Evolutionary conservation across 2,329 filamentous ascomycete species (phyloP), one percentile per base, ranked within the genome.

Genomic region (Arthroderma sp.): DNA sequence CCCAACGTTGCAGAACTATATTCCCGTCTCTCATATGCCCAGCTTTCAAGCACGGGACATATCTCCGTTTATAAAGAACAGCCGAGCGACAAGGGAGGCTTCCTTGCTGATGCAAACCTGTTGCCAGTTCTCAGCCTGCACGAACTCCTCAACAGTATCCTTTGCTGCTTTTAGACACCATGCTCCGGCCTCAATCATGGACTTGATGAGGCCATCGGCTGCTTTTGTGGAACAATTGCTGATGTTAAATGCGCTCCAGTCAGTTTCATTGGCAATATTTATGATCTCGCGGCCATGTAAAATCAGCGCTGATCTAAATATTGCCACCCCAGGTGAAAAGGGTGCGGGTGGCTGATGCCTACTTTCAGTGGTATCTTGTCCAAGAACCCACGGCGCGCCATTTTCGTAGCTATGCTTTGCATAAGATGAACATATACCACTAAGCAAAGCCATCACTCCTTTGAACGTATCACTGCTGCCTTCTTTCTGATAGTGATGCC

Each of bases 221-320:
- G 15, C 28, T 10, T 30, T 38, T 29, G 29, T 9, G 28, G n/a
- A 33, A 22, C 15, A 1, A 22, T 22, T 22, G n/a, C 33, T 33
- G 5, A 28, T 27, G 39, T 39, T 45, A n/a, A 40, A 44, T 9
- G 29, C 37, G n/a, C 42, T 45, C 42, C 45, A 47, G 29, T 40
- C 45, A 38, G 43, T 43, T 36, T 41, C 45, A 38, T 44, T 40
- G 1, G 47, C 42, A 40, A 42, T 49, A 41, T 49, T 49, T 37
- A 49, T 44, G 7, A 43, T 36, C n/a, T 43, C 36, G 15, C 43
- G 42, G 9, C 39, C 45, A 43, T 47, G 45, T 9, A 47, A 32
- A n/a, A 45, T 45, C 10, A 47, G 15, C 3, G 42, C 39, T 7
- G 44, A 49, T 31, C 45, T 41, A 31, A 49, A 45, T 32, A 44